A percentile compares a stretch with the other conserved stretches of the same genome.
Conservation (phyloP, 2,329 filamentous ascomycete genomes). For the Gliomastix tumulicola region DNA sequence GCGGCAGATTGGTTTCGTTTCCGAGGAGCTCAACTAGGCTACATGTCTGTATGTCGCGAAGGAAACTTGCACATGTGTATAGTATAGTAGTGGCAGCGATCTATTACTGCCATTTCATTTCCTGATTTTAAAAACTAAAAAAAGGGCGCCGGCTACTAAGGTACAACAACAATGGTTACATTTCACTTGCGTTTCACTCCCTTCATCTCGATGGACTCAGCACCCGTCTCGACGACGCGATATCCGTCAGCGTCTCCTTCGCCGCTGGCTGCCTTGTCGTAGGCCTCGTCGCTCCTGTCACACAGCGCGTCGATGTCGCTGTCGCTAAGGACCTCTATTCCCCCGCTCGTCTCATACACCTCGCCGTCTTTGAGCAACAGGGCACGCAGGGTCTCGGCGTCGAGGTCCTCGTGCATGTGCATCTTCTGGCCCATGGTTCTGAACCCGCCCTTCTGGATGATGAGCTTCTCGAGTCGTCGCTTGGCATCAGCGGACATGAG, state of each 20-base stretch:
- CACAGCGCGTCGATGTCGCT: conserved; percentile 71
- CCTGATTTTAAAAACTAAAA: not conserved
- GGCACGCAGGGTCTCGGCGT: conserved; percentile 53
- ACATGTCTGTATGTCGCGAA: no score
- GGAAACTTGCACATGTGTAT: no score
- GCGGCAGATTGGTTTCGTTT: conserved; percentile 50
- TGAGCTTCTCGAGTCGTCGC: conserved; percentile 82
- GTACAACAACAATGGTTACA: no score
- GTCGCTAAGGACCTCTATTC: conserved; percentile 63
- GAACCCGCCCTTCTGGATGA: conserved; percentile 91
- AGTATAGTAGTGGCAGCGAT: no score
- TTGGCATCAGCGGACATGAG: conserved; percentile 87
- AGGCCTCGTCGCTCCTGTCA: conserved; percentile 62
- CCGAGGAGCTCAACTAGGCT: conserved; percentile 36
- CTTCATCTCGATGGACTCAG: conserved; percentile 43
- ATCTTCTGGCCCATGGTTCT: conserved; percentile 59
- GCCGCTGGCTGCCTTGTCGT: conserved; percentile 69
- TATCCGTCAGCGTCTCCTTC: conserved; percentile 66
- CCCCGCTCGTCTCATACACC: conserved; percentile 51
- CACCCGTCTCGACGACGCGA: conserved; percentile 71
- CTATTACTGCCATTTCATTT: no score
- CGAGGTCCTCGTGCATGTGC: conserved; percentile 42
- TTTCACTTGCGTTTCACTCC: no score
- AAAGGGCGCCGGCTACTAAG: no score
- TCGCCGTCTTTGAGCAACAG: conserved; percentile 67